These are phyloP conservation scores for Tubosaeta sp. DNA, from an alignment of 768 basidiomycete genomes.

Conservation along the genomic window DNA sequence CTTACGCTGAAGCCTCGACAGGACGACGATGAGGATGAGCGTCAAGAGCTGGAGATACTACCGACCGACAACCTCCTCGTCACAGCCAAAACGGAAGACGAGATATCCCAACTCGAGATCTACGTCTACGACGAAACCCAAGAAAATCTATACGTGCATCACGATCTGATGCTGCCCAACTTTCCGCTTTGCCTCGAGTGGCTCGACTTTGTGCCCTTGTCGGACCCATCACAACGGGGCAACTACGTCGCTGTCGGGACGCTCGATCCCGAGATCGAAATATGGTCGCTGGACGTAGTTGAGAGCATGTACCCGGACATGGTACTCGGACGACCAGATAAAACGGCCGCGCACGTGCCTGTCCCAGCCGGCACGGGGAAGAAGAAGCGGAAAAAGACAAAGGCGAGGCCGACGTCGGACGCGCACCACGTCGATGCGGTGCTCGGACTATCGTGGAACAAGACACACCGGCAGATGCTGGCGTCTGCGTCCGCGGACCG, in stretches of 20 bases:
- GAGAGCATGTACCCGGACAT: constrained; percentile 93
- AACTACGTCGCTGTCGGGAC: constrained; percentile 97
- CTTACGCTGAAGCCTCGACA: constrained; percentile 6
- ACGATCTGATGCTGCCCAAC: constrained; percentile 95
- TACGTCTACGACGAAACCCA: constrained; percentile 72
- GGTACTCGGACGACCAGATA: constrained; percentile 86
- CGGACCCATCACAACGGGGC: constrained; percentile 47
- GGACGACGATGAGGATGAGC: constrained; percentile 69
- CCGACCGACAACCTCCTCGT: constrained; percentile 93
- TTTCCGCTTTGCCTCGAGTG: constrained; percentile 99
- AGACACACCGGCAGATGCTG: constrained; percentile 79
- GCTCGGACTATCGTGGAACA: constrained; percentile 92
- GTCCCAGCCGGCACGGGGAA: constrained; percentile 87
- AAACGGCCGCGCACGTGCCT: constrained; percentile 74
- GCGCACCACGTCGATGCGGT: constrained; percentile 92
- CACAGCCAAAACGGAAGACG: constrained; percentile 92
- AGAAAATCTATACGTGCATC: constrained; percentile 93
- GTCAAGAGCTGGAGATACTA: constrained; percentile 82
- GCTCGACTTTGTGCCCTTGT: constrained; percentile 88
- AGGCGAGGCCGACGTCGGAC: constrained; percentile 54
- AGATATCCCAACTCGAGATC: constrained; percentile 91
- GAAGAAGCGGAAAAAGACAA: constrained; percentile 90
- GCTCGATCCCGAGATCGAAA: constrained; percentile 96
- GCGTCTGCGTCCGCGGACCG: constrained; percentile 91
- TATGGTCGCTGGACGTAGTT: constrained; percentile 93